Evolutionary conservation across 192 early-diverging fungal species (phyloP), one percentile per base, ranked within the genome.

Genomic region (Coemansia sp.): DNA sequence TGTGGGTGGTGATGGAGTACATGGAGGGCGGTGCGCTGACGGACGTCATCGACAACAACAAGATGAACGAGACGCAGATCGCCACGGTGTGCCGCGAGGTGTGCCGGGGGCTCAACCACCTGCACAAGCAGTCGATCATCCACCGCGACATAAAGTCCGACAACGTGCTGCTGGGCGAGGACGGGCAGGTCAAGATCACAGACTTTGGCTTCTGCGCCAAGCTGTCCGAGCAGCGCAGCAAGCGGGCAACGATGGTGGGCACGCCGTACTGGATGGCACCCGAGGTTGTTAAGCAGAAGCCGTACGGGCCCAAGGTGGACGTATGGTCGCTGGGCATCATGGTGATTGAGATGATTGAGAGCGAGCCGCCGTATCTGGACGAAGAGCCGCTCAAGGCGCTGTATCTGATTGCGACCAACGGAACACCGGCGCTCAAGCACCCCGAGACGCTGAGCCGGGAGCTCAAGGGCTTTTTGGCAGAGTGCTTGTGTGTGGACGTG

Each of bases 1-100:
- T n/a, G n/a, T 98, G 96, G 96, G 90, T 98, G 13, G 85, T 98
- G 23, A 93, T 98, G 91, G 96, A 98, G 77, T 92, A 88, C 70
- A 98, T 98, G 94, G 96, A 98, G 69, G 96, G 93, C 40, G 96
- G 96, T 40, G 83, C 94, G 14, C 78, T 98, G 69, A 98, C 93
- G 20, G 95, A 98, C 62, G 88, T 97, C 20, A 97, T 98, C 68
- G 90, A 90, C 66, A 95, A 96, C 79, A 93, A 86, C 68, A 81
- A 81, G 46, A 75, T 98, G 83, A 85, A 82, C n/a, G 94, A 98
- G 76, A 81, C 76, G 19, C 95, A 98, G 67, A 97, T 98, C 50
- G 93, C 96, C 14, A 83, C 87, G 37, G 88, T 98, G 29, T 93
- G 93, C 49, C 79, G 85, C 54, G 94, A 98, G 46, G 78, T 79